Base-by-base conservation (phyloP, 2,329 filamentous ascomycete species). In the Ophiostoma triangulosporum region DNA sequence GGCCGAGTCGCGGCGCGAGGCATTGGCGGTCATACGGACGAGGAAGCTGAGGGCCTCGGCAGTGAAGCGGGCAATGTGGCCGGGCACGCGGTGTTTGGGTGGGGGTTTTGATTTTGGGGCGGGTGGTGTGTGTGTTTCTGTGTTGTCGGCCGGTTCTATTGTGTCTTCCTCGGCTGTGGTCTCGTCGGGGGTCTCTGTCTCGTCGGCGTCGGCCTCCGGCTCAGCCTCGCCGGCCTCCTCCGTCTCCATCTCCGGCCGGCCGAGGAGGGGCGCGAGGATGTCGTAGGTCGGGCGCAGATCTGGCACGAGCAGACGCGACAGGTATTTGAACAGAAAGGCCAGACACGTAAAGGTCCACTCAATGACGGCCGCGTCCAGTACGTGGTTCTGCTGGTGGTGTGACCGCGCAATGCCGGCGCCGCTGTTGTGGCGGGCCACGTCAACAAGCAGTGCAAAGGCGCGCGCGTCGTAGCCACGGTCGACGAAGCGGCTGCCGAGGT, bases 311-410 rank as follows among this genome's bases (percentile, higher is more conserved):
- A 97, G 76, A 58, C 88, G 83, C 2, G 89, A 94, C 5, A 98
- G 78, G 64, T 97, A 97, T 65, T 98, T 98, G 78, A 98, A 96
- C 38, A 97, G 74, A 74, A 94, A 98, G 46, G 93, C 89, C 54
- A 98, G 74, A 61, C 88, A 90, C 12, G 84, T 88, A 69, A 98
- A 98, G 50, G 88, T 91, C 90, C 91, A 97, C 70, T 98, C 93
- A 50, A 97, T 87, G n/a, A 94, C 89, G 58, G 90, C 87, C 26
- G 87, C 83, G 63, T 87, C 84, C 54, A 86, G 76, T 52, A 87
- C 81, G 61, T 81, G 85, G 52, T 83, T 83, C 48, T 58, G 54
- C 53, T 57, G 54, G 33, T 50, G 46, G 15, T 54, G 55, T 20
- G 53, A 50, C 5, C 52, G 51, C 15, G 40, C 29, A 8, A 48